Evolutionary conservation across 345 rosid species (phyloP).

Genomic region (Zanthoxylum bungeanum): DNA sequence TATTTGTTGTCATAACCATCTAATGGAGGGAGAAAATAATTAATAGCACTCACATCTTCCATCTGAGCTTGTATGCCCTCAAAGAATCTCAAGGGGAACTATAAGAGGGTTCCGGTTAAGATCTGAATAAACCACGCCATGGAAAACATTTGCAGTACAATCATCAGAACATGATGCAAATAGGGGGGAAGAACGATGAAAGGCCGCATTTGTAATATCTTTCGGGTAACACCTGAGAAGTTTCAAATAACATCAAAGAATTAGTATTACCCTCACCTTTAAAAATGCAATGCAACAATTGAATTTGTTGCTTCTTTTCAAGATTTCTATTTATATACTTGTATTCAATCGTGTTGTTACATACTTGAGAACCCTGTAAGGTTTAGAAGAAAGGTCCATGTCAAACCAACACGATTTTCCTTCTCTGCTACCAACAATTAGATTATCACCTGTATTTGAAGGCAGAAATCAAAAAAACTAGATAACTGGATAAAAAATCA

Average conservation of each 20-base stretch:
- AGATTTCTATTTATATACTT: background rate
- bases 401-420: constrained; percentile 98
- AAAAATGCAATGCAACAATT: background rate
- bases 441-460: constrained; percentile 65
- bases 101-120: constrained; percentile 87
- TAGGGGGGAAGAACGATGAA: constrained; percentile 75
- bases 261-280: background rate
- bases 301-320: background rate
- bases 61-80: constrained; percentile 68
- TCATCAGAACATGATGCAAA: constrained; percentile 94
- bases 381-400: constrained; percentile 87
- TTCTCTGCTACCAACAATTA: constrained; percentile 94
- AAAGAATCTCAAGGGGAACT: constrained; percentile 89
- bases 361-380: constrained; percentile 76
- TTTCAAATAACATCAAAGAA: constrained; percentile 6
- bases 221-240: constrained; percentile 69
- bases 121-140: constrained; percentile 91
- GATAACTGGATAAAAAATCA: background rate
- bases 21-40: background rate
- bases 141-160: constrained; percentile 89
- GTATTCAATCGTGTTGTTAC: constrained; percentile 9
- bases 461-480: background rate
- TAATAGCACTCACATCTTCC: constrained; percentile 60
- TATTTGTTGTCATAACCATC: background rate
- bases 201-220: constrained; percentile 76